These are phyloP conservation scores for Fraxinus americana DNA, from an alignment of 257 asterid species.

Conservation along the genomic window DNA sequence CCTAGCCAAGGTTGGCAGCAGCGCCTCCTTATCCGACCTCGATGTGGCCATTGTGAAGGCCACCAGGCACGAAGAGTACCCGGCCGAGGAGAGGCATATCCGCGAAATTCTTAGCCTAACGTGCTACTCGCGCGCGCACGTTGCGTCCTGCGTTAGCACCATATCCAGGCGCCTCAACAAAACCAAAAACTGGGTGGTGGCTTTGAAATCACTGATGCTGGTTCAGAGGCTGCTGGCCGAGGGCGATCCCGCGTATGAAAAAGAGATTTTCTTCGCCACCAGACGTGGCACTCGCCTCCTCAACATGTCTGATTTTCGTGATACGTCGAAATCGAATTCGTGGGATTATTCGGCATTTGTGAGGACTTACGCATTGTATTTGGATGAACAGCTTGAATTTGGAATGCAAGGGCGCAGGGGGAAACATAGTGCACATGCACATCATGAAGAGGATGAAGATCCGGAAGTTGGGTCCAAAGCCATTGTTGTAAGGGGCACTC, in stretches of 20 bases:
- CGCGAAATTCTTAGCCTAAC: slow-evolving; percentile 77
- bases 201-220: slow-evolving; percentile 79
- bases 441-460: slow-evolving; percentile 39
- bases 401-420: slow-evolving; percentile 72
- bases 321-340: slow-evolving; percentile 54
- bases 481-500: slow-evolving; percentile 42
- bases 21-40: slow-evolving; percentile 73
- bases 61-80: slow-evolving; percentile 94
- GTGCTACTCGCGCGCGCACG: slow-evolving; percentile 69
- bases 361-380: slow-evolving; percentile 67
- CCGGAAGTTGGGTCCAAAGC: slow-evolving; percentile 31
- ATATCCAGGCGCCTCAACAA: slow-evolving; percentile 76
- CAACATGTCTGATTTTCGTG: slow-evolving; percentile 86
- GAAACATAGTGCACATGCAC: slow-evolving; percentile 47
- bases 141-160: slow-evolving; percentile 64
- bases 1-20: slow-evolving; percentile 80
- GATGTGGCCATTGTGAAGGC: slow-evolving; percentile 95
- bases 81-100: slow-evolving; percentile 81
- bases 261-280: slow-evolving; percentile 88
- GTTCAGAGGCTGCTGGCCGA: slow-evolving; percentile 74
- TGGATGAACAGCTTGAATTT: slow-evolving; percentile 82
- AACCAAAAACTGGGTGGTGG: slow-evolving; percentile 93
- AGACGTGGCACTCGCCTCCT: slow-evolving; percentile 90
- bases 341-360: slow-evolving; percentile 97
- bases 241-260: slow-evolving; percentile 75